These are phyloP conservation scores for maize (Zea mays) DNA, from an alignment of 176 grass and related monocot genomes.

Conservation along the genomic window DNA sequence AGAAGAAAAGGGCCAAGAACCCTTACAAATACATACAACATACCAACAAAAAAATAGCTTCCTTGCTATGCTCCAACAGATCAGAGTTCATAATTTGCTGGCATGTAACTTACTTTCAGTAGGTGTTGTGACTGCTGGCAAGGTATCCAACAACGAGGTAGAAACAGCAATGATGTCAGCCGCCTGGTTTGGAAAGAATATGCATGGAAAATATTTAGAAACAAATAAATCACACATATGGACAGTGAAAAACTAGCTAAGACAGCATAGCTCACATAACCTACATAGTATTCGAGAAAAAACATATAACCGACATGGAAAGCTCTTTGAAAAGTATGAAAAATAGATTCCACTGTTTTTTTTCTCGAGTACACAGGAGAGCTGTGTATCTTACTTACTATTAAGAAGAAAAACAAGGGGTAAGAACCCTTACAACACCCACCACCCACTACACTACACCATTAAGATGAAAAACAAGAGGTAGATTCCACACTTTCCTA, in stretches of 20 bases:
- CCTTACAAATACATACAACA: neutral
- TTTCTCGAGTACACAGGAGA: too few relatives aligned
- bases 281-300: slow-evolving; percentile 5
- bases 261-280: slow-evolving; percentile 1
- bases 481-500: neutral
- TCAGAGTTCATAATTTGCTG: neutral
- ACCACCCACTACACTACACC: too few relatives aligned
- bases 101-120: slow-evolving; percentile 50
- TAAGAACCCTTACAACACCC: too few relatives aligned
- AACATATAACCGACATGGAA: neutral
- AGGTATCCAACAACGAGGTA: slow-evolving; percentile 67
- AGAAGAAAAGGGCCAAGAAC: neutral
- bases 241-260: slow-evolving; percentile 17
- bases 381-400: too few relatives aligned
- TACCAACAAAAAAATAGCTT: neutral
- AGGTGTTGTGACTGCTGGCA: slow-evolving; percentile 54
- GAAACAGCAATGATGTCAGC: slow-evolving; percentile 73
- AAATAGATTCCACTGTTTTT: neutral
- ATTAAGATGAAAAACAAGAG: too few relatives aligned
- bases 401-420: too few relatives aligned
- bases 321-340: neutral
- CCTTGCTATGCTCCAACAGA: neutral
- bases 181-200: slow-evolving; percentile 52
- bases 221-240: slow-evolving; percentile 26
- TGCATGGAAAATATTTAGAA: slow-evolving; percentile 29